A percentile compares a stretch with the other conserved stretches of the same genome.
Evolutionary conservation across 2,329 filamentous ascomycete species (phyloP).

Genomic region (Neopestalotiopsis sp.): DNA sequence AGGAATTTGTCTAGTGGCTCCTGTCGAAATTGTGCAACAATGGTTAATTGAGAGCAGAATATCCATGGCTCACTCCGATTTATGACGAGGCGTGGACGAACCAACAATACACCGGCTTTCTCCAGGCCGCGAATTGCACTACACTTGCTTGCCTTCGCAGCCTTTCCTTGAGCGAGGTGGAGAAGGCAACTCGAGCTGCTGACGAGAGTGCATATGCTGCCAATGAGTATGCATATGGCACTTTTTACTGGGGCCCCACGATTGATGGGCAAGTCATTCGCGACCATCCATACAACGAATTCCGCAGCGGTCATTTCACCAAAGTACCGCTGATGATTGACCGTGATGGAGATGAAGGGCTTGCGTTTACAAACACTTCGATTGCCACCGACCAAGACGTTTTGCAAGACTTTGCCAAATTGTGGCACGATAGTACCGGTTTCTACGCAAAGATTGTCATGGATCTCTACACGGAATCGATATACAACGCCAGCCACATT

Average conservation of each 20-base stretch:
- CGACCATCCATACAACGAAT: not conserved
- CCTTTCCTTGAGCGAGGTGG: not conserved
- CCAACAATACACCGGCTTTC: not conserved
- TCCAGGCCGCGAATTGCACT: not conserved
- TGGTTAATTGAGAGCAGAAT: not conserved
- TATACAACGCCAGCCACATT: not conserved
- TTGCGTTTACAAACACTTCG: slow-evolving; percentile 30
- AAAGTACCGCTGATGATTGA: slow-evolving; percentile 41
- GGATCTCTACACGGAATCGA: not conserved
- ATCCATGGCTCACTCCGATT: not conserved
- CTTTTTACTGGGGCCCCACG: slow-evolving; percentile 6
- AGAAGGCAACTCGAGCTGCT: not conserved
- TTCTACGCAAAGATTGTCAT: not conserved
- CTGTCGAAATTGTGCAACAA: not conserved
- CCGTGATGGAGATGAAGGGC: slow-evolving; percentile 41
- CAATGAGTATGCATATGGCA: not conserved
- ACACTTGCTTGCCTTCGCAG: not conserved
- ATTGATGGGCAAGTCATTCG: slow-evolving; percentile 7
- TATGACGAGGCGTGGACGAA: not conserved
- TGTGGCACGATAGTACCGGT: not conserved
- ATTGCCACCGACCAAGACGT: not conserved
- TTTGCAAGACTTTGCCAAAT: not conserved
- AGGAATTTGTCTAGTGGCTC: not conserved
- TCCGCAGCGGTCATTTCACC: not conserved
- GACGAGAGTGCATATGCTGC: not conserved